Evolutionary conservation across 169 alveolate genomes (phyloP).

Genomic region (Plasmodium gallinaceum): DNA sequence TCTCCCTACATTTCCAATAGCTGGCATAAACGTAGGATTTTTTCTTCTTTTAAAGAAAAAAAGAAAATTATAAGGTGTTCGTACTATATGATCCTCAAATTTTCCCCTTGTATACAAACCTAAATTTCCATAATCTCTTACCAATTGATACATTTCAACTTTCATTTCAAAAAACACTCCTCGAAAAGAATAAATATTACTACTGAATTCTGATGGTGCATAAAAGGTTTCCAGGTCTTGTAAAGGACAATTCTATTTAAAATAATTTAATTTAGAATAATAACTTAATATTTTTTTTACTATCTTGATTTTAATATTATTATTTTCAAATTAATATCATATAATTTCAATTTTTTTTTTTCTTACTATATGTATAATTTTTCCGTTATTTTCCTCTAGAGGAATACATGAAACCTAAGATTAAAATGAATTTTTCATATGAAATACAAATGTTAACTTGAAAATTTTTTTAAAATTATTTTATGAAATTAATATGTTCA

Average conservation of each 20-base stretch:
- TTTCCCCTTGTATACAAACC: conserved; percentile 57
- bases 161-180: conserved; percentile 85
- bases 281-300: too few species aligned
- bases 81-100: conserved; percentile 70
- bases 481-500: conserved; percentile 4
- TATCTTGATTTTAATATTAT: too few species aligned
- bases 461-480: background rate
- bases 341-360: background rate
- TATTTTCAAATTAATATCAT: background rate
- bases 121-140: conserved; percentile 64
- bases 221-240: conserved; percentile 80
- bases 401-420: conserved; percentile 75
- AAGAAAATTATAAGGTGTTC: conserved; percentile 63
- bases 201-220: conserved; percentile 85
- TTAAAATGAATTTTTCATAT: conserved; percentile 13
- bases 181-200: conserved; percentile 84
- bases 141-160: conserved; percentile 88
- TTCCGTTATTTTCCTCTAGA: conserved; percentile 70
- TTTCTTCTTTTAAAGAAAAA: conserved; percentile 39
- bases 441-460: background rate
- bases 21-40: conserved; percentile 61
- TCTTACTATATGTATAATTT: conserved; percentile 70
- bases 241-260: conserved; percentile 80
- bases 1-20: conserved; percentile 50
- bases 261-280: conserved; percentile 6